phyloP scores from a whole-genome alignment of 106 monocot species.

The Amphibolis antarctica region DNA sequence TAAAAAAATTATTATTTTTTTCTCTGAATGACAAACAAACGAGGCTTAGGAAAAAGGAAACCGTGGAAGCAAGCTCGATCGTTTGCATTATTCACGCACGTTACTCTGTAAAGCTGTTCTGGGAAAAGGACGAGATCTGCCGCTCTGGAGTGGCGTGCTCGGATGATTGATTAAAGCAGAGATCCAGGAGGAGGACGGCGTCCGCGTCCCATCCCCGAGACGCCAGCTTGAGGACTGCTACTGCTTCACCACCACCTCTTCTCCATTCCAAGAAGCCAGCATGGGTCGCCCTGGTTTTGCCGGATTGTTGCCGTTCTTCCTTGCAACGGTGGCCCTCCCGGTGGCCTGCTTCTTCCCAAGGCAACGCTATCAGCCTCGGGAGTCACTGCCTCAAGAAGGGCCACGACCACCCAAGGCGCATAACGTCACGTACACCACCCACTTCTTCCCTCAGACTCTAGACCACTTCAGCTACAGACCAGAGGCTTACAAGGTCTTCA shows the following conservation, averaged over 20 bases:
- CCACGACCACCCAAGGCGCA: background rate
- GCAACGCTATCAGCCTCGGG: background rate
- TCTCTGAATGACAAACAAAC: too few relatives aligned
- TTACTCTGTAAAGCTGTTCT: too few relatives aligned
- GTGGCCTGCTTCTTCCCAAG: slow-evolving; percentile 10
- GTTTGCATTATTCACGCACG: too few relatives aligned
- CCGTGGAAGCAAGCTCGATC: too few relatives aligned
- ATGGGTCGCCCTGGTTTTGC: slow-evolving; percentile 3
- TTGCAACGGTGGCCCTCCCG: background rate
- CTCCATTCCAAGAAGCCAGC: background rate
- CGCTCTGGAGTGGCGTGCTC: background rate
- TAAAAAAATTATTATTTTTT: too few relatives aligned
- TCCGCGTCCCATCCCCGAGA: background rate
- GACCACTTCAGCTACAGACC: slow-evolving; percentile 89
- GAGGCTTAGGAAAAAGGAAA: too few relatives aligned
- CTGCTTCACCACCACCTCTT: background rate
- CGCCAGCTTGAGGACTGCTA: background rate
- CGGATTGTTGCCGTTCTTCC: background rate
- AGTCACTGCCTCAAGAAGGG: background rate
- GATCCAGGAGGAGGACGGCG: background rate
- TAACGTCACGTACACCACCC: slow-evolving; percentile 35
- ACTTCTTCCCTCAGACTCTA: slow-evolving; percentile 71
- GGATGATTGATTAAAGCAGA: background rate
- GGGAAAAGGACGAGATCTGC: background rate
- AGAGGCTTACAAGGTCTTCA: slow-evolving; percentile 32